A percentile compares a stretch with the other conserved stretches of the same genome.
Evolutionary conservation across 2,329 filamentous ascomycete species (phyloP).

Genomic region (Fusarium humuli): DNA sequence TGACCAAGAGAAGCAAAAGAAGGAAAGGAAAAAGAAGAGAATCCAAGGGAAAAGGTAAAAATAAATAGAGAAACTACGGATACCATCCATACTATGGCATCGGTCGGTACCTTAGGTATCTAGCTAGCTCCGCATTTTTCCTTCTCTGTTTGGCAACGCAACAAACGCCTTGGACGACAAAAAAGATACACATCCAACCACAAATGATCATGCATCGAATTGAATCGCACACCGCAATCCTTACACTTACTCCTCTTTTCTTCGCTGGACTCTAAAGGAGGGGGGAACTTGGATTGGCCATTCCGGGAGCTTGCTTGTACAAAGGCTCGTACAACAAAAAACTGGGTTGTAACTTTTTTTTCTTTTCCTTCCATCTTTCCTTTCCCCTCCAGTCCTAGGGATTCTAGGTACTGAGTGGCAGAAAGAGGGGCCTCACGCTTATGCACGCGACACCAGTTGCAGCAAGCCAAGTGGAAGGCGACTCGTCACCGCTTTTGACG

Average conservation of each 20-base stretch:
- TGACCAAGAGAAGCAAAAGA: conserved; percentile 33
- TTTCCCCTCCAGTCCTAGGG: not conserved
- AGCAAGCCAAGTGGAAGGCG: conserved; percentile 37
- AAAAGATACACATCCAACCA: conserved; percentile 8
- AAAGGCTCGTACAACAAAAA: conserved; percentile 20
- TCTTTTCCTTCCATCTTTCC: not conserved
- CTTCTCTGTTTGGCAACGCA: not conserved
- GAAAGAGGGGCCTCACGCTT: conserved; percentile 39
- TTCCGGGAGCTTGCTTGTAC: conserved; percentile 19
- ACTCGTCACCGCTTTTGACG: conserved; percentile 42
- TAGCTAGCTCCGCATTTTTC: conserved; percentile 37
- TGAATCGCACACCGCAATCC: conserved; percentile 37
- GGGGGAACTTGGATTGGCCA: conserved; percentile 26
- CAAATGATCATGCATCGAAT: conserved; percentile 20
- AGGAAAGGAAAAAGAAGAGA: conserved; percentile 3
- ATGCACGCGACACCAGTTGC: conserved; percentile 48
- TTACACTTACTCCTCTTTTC: conserved; percentile 3
- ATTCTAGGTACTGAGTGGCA: not conserved
- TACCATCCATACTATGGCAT: not conserved
- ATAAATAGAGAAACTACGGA: conserved; percentile 23
- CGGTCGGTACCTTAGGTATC: conserved; percentile 1
- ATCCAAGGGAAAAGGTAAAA: conserved; percentile 17
- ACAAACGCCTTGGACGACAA: conserved; percentile 11
- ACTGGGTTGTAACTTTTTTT: conserved; percentile 19
- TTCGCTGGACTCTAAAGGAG: conserved; percentile 17